Evolutionary conservation across 169 alveolate genomes (phyloP).

Genomic region (Plasmodium adleri): DNA sequence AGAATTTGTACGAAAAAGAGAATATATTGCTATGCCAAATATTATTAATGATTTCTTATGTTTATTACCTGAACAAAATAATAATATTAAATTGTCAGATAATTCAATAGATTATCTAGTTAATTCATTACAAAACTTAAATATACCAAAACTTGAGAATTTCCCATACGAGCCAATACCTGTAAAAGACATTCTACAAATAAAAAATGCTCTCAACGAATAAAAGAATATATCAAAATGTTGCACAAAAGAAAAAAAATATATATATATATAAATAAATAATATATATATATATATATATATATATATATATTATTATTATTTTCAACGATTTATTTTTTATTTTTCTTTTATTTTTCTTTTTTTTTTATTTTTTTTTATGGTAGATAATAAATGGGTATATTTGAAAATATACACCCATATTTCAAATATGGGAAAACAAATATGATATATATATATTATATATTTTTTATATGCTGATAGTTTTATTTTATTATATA

Average conservation of each 20-base stretch:
- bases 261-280: background rate
- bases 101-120: conserved; percentile 66
- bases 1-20: conserved; percentile 37
- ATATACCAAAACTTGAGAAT: conserved; percentile 31
- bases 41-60: conserved; percentile 65
- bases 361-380: too few species aligned
- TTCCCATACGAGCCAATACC: conserved; percentile 76
- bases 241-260: background rate
- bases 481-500: too few species aligned
- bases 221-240: background rate
- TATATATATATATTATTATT: too few species aligned
- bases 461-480: too few species aligned
- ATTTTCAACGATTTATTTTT: too few species aligned
- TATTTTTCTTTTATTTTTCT: too few species aligned
- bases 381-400: too few species aligned
- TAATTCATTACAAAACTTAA: conserved; percentile 43
- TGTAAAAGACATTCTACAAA: conserved; percentile 57
- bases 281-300: background rate
- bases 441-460: too few species aligned
- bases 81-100: conserved; percentile 43
- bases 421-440: too few species aligned
- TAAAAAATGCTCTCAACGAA: conserved; percentile 31
- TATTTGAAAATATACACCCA: too few species aligned
- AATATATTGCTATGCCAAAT: conserved; percentile 64
- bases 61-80: conserved; percentile 66